Evolutionary conservation across 108 stramenopile species (phyloP).

Genomic region (Fragilariopsis cylindrus): DNA sequence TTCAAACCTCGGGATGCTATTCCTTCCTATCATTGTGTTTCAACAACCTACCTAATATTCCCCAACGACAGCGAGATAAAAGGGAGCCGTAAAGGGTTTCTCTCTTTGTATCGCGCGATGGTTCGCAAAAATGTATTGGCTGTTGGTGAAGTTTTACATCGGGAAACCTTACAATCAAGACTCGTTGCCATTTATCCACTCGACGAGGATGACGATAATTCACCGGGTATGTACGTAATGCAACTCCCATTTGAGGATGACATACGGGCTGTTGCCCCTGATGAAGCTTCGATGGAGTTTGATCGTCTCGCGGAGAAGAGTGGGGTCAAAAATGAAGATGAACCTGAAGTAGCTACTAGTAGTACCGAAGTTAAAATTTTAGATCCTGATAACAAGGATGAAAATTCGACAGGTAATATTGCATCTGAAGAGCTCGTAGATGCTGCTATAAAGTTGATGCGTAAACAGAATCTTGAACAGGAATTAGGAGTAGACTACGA

Average conservation of each 20-base stretch:
- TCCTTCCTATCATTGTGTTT: constrained; percentile 26
- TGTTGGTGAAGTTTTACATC: constrained; percentile 64
- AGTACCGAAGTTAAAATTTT: neutral
- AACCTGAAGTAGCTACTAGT: constrained; percentile 14
- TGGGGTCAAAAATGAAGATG: neutral
- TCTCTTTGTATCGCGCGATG: constrained; percentile 66
- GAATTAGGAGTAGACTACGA: constrained; percentile 54
- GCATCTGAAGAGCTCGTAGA: constrained; percentile 51
- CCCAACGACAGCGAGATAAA: constrained; percentile 54
- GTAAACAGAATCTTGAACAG: constrained; percentile 26
- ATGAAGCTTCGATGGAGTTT: constrained; percentile 28
- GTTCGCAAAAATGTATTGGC: constrained; percentile 64
- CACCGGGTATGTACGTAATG: constrained; percentile 51
- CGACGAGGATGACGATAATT: constrained; percentile 23
- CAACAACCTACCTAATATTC: constrained; percentile 42
- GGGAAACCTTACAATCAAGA: constrained; percentile 44
- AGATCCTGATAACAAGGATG: neutral
- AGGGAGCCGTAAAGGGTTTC: constrained; percentile 60
- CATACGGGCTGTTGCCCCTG: constrained; percentile 33
- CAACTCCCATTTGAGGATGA: constrained; percentile 73
- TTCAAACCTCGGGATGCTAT: constrained; percentile 57
- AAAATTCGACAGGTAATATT: neutral
- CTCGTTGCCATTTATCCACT: constrained; percentile 69
- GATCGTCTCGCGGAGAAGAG: constrained; percentile 11
- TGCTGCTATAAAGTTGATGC: constrained; percentile 58